phyloP scores from a whole-genome alignment of 148 eudicot species.

The Spergularia bocconei region DNA sequence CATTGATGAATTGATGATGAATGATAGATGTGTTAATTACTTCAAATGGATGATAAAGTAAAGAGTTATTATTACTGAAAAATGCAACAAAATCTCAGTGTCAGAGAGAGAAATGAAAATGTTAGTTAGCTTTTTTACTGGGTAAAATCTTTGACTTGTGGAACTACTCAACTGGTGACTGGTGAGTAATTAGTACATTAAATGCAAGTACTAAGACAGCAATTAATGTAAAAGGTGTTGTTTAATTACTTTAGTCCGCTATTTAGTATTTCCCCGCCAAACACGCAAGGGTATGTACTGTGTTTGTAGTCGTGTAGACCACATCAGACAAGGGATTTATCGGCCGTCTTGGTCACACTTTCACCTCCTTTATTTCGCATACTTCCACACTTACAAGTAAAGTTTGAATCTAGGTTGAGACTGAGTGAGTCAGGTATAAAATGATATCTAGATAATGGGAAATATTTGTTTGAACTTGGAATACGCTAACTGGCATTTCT shows the following conservation, averaged over 20 bases:
- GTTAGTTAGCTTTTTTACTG: background rate
- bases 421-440: too few species aligned
- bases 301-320: constrained; percentile 5
- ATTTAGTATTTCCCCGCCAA: constrained; percentile 22
- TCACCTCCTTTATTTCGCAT: too few species aligned
- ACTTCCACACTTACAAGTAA: too few species aligned
- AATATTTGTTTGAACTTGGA: too few species aligned
- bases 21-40: background rate
- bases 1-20: constrained; percentile 15
- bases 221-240: constrained; percentile 1
- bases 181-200: background rate
- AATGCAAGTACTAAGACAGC: background rate
- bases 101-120: background rate
- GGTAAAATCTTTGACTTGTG: constrained; percentile 25
- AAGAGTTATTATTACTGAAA: constrained; percentile 6
- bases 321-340: background rate
- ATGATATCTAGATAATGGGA: too few species aligned
- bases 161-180: background rate
- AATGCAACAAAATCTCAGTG: background rate
- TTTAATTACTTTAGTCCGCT: background rate
- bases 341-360: too few species aligned
- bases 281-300: constrained; percentile 27
- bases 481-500: too few species aligned
- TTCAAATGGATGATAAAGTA: background rate
- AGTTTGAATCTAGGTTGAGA: too few species aligned